These are phyloP conservation scores for Kazachstania psychrophila DNA, from an alignment of 805 yeast genomes.

Conservation along the genomic window DNA sequence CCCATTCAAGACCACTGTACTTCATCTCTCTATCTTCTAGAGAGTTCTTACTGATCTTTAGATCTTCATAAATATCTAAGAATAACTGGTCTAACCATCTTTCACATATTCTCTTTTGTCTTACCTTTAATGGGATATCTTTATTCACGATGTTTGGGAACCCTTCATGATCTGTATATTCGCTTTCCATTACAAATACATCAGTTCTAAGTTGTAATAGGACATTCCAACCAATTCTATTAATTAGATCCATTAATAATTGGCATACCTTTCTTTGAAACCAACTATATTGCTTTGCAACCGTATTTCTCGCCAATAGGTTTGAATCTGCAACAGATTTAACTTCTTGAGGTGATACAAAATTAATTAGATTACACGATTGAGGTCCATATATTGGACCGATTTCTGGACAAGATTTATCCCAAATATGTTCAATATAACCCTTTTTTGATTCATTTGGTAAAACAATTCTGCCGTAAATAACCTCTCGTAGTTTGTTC, in stretches of 20 bases:
- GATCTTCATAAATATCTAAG: slow-evolving; percentile 29
- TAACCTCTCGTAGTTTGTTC: slow-evolving; percentile 15
- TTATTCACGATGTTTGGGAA: slow-evolving; percentile 3
- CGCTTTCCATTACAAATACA: slow-evolving; percentile 76
- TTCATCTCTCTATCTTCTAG: slow-evolving; percentile 28
- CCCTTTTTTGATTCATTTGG: slow-evolving; percentile 21
- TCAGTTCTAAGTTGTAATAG: slow-evolving; percentile 54
- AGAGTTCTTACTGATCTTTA: slow-evolving; percentile 24
- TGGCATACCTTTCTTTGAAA: slow-evolving; percentile 46
- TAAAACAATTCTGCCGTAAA: slow-evolving; percentile 28
- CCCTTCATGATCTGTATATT: slow-evolving; percentile 31
- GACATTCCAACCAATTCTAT: slow-evolving; percentile 75
- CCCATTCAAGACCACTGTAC: slow-evolving; percentile 69
- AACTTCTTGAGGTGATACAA: slow-evolving; percentile 25
- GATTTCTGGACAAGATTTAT: slow-evolving; percentile 16
- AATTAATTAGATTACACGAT: slow-evolving; percentile 22
- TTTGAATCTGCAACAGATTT: slow-evolving; percentile 20
- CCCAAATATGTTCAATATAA: slow-evolving; percentile 19
- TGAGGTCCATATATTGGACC: slow-evolving; percentile 30
- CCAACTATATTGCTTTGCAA: slow-evolving; percentile 22
- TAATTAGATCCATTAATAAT: slow-evolving; percentile 57
- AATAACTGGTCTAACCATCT: slow-evolving; percentile 30
- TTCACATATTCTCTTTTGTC: slow-evolving; percentile 26
- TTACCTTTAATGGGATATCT: slow-evolving; percentile 16
- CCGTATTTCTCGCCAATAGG: slow-evolving; percentile 23